phyloP scores from a whole-genome alignment of 2,329 filamentous ascomycete genomes.

The Talaromyces funiculosus region DNA sequence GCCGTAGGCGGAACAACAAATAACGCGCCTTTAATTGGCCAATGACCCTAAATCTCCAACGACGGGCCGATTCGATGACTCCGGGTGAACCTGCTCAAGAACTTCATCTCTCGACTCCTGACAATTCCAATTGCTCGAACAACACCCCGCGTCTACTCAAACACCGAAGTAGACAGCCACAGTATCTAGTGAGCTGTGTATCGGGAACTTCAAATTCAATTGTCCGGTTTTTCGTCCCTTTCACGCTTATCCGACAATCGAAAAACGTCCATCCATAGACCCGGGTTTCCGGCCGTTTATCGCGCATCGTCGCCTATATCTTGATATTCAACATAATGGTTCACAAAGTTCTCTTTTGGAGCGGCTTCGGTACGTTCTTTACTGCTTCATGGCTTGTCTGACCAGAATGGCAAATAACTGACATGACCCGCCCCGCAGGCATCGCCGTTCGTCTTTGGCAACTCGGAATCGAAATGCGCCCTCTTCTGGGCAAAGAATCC shows the following conservation, averaged over 20 bases:
- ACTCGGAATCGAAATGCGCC: conserved; percentile 96
- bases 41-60: neutral
- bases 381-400: neutral
- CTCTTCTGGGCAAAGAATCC: conserved; percentile 76
- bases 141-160: neutral
- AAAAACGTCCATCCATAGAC: neutral
- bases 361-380: conserved; percentile 72
- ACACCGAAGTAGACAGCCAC: conserved; percentile 12
- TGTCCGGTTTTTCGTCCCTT: neutral
- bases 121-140: neutral
- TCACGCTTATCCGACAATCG: neutral
- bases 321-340: conserved; percentile 33
- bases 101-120: neutral
- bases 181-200: neutral
- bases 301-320: conserved; percentile 15
- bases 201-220: neutral
- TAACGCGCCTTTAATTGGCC: conserved; percentile 1
- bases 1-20: conserved; percentile 5
- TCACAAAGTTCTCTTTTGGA: conserved; percentile 50
- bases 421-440: conserved; percentile 50
- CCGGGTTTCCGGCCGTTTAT: conserved; percentile 6
- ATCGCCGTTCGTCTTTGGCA: conserved; percentile 91
- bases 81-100: neutral
- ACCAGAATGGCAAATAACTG: conserved; percentile 1
- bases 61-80: neutral